Base-by-base conservation (phyloP, 108 stramenopile species). In the Nannochloropsis oceanica region DNA sequence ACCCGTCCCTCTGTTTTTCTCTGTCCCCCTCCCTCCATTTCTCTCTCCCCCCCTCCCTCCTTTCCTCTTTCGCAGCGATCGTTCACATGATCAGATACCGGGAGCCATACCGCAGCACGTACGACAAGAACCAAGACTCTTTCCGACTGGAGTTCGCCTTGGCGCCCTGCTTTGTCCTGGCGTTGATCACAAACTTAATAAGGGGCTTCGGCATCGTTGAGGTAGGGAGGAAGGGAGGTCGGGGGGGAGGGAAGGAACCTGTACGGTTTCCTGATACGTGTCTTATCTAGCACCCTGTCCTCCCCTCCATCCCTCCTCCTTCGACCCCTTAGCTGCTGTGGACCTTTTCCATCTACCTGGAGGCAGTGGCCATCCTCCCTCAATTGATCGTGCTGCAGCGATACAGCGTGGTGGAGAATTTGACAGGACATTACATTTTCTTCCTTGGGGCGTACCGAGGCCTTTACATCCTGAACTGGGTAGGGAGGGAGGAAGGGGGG, bases 401-500 rank as follows among this genome's bases (percentile, higher is more conserved):
- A 22, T 98, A 95, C 89, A 92, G 97, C 26, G 97, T 98, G 81
- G 95, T 97, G 22, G 96, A 97, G 90, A 99, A 97, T 92, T 91
- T 99, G 84, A 98, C 97, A 20, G 96, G 96, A 25, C 95, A 98
- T 89, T 99, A 98, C 91, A 93, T 99, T 87, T 95, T 97, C 89
- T 94, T 96, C 85, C 94, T 99, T 94, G 99, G 97, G 81, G 91
- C 94, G 44, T 99, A 99, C 88, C 93, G 98, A 34, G 95, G 92
- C 22, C 90, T 99, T 12, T 99, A 99, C 92, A 96, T 99, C 87
- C 88, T 98, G n/a, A 99, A 99, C 90, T 99, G 99, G 99, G n/a
- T 18, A n/a, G 9, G 10, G 34, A 34, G 9, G 59, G 59, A 34
- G 34, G 34, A 5, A 34, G 34, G 34, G 34, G n/a, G 59, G 9